Evolutionary conservation across 495 filamentous ascomycete species (phyloP).

Genomic region (Tuber aestivum): DNA sequence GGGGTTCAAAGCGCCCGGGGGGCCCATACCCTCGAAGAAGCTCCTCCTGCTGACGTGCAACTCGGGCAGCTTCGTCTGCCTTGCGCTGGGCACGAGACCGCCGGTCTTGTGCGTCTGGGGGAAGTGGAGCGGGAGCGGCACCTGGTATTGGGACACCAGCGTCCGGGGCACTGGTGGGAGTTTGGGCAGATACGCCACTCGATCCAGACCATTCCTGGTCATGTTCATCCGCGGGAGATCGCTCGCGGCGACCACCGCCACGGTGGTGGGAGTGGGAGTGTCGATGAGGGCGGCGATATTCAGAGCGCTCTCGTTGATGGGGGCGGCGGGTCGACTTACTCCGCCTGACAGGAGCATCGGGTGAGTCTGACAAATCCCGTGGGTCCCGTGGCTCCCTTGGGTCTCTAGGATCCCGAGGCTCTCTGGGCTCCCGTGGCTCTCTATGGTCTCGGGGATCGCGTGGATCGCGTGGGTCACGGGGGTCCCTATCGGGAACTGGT

Average conservation of each 20-base stretch:
- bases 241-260: slow-evolving; percentile 26
- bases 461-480: background rate
- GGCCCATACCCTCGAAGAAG: slow-evolving; percentile 19
- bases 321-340: slow-evolving; percentile 8
- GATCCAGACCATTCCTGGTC: slow-evolving; percentile 32
- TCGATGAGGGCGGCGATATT: slow-evolving; percentile 24
- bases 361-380: background rate
- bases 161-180: slow-evolving; percentile 17
- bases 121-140: background rate
- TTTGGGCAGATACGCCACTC: slow-evolving; percentile 24
- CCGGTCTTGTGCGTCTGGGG: slow-evolving; percentile 1
- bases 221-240: slow-evolving; percentile 24
- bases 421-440: background rate
- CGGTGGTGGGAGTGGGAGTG: slow-evolving; percentile 29
- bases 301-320: slow-evolving; percentile 28
- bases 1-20: slow-evolving; percentile 7
- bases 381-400: background rate
- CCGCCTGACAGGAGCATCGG: background rate
- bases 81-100: slow-evolving; percentile 12
- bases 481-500: background rate
- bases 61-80: slow-evolving; percentile 20
- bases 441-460: background rate
- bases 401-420: background rate
- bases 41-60: slow-evolving; percentile 25
- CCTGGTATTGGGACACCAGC: slow-evolving; percentile 16